Evolutionary conservation across 2,329 filamentous ascomycete species (phyloP), one percentile per base, ranked within the genome.

Genomic region (Aspergillus jensenii): DNA sequence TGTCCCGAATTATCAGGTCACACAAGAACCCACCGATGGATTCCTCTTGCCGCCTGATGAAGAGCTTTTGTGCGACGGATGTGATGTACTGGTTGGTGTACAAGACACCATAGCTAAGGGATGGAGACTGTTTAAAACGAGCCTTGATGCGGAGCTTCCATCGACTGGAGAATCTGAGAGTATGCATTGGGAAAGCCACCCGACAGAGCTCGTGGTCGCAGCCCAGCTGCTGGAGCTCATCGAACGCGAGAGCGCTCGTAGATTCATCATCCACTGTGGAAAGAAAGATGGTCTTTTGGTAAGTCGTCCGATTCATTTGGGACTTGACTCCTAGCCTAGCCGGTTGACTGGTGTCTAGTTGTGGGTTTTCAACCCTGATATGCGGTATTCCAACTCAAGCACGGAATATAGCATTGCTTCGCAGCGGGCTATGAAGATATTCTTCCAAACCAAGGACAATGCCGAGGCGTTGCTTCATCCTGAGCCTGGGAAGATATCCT

Each of bases 291-390:
- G 75, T 11, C 59, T 79, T 4, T 48, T 79, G 55, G 77, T 79
- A 70, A 55, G 71, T 60, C 25, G 12, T 2, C 17, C 17, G 5
- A 19, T 11, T n/a, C 49, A n/a, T 12, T 15, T 15, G 25, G 21
- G 35, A 31, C 14, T 25, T 25, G 5, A 27, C 14, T 11, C 14
- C 15, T 19, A n/a, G 31, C 12, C 4, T 33, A 15, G 11, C n/a
- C n/a, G 7, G n/a, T 12, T 50, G 19, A 50, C 33, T 51, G 15
- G 6, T 27, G 55, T 49, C 41, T 46, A 83, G 71, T 62, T 86
- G 27, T 87, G 84, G 85, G 75, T 84, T 54, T 87, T 87, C 71
- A 84, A 85, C 7, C 82, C 84, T 0, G 80, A 85, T 58, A 75
- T 87, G 41, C 78, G 78, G 51, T 83, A 85, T 61, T 84, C 84